Percentiles rank a stretch among this genome's conserved stretches.
Evolutionary conservation across 2,329 filamentous ascomycete genomes (phyloP).

Genomic region (Graphilbum fragrans): DNA sequence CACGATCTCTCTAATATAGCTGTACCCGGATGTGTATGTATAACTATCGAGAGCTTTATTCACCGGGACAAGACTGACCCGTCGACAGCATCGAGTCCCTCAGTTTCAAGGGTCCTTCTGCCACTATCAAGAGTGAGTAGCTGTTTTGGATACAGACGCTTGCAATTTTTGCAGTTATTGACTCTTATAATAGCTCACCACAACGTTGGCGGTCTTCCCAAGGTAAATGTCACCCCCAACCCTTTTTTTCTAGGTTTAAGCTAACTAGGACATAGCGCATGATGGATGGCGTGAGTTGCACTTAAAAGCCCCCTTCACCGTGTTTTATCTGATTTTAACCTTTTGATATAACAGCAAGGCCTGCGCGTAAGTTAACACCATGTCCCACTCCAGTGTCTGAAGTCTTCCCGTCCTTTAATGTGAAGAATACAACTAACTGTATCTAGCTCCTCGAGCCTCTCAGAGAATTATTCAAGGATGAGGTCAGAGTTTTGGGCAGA

Average conservation of each 20-base stretch:
- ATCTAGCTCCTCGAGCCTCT: constrained; percentile 70
- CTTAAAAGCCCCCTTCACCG: too few species aligned
- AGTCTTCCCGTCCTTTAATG: not conserved
- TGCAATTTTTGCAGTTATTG: not conserved
- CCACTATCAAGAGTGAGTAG: not conserved
- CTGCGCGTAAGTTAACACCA: not conserved
- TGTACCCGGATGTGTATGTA: constrained; percentile 24
- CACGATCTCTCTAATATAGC: too few species aligned
- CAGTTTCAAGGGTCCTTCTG: constrained; percentile 27
- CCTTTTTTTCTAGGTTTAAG: too few species aligned
- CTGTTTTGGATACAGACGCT: too few species aligned
- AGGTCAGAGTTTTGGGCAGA: constrained; percentile 58
- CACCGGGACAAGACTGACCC: too few species aligned
- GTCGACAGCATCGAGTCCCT: constrained; percentile 23
- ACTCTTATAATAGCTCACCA: constrained; percentile 31
- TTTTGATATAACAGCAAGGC: constrained; percentile 4
- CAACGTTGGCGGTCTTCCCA: constrained; percentile 30
- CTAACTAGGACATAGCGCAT: too few species aligned
- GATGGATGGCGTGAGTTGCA: not conserved
- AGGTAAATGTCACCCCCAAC: too few species aligned
- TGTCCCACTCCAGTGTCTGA: too few species aligned
- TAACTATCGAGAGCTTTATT: too few species aligned
- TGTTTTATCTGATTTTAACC: too few species aligned
- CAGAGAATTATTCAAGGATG: constrained; percentile 64
- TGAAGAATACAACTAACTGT: not conserved